A percentile compares a stretch with the other conserved stretches of the same genome.
Conservation (phyloP, 306 rosid species). For the Malus sylvestris region DNA sequence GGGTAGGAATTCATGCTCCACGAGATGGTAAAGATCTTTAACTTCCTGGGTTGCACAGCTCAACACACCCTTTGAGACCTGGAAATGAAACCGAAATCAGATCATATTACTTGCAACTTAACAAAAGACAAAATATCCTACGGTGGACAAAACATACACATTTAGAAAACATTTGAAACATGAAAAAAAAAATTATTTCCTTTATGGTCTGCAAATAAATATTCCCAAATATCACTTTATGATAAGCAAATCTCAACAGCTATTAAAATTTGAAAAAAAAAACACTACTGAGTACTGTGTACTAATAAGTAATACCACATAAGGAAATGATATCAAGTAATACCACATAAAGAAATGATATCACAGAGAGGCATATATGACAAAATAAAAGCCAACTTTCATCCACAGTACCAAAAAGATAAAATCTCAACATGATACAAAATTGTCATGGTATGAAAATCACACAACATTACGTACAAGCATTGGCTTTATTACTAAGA, state of each 20-base stretch:
- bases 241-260: too few relatives aligned
- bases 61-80: constrained; percentile 87
- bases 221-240: too few relatives aligned
- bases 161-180: not conserved
- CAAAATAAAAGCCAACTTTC: not conserved
- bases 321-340: not conserved
- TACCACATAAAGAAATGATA: not conserved
- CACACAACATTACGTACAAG: not conserved
- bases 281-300: too few relatives aligned
- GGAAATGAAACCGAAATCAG: constrained; percentile 7
- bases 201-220: not conserved
- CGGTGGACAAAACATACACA: not conserved
- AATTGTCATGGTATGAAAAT: not conserved
- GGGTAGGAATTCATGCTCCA: constrained; percentile 84
- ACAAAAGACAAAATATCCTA: not conserved
- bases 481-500: not conserved
- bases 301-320: not conserved
- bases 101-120: not conserved
- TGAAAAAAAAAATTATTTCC: not conserved
- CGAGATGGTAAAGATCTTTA: constrained; percentile 75
- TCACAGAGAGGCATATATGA: not conserved
- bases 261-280: too few relatives aligned
- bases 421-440: not conserved
- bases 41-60: constrained; percentile 93
- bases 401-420: not conserved